phyloP scores from a whole-genome alignment of 371 early-diverging fungal species.

The Dinochytrium kinnereticum region DNA sequence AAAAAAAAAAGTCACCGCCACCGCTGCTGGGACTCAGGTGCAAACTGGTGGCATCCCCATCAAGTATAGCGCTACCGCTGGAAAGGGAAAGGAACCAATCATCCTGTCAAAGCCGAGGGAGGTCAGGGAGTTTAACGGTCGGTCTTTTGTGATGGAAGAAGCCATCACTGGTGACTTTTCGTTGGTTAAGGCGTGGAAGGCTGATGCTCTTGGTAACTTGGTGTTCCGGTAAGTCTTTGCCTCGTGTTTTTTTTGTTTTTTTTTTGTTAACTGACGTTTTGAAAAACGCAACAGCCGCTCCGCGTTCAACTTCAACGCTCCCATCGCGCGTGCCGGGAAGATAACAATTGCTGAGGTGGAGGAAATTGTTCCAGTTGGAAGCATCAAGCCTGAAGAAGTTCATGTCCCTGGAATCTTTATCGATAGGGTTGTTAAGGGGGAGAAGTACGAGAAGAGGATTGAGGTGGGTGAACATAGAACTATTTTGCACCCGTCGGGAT shows the following conservation, averaged over 20 bases:
- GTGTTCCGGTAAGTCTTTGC: conserved; percentile 50
- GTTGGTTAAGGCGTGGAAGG: conserved; percentile 78
- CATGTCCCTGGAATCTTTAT: conserved; percentile 74
- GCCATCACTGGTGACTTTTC: conserved; percentile 71
- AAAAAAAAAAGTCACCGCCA: conserved; percentile 64
- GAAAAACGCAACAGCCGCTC: conserved; percentile 46
- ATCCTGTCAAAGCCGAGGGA: conserved; percentile 59
- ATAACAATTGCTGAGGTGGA: conserved; percentile 75
- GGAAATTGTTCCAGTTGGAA: conserved; percentile 72
- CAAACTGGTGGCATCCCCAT: conserved; percentile 66
- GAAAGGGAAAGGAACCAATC: conserved; percentile 48
- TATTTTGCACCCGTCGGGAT: too few species aligned
- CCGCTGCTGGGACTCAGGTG: conserved; percentile 69
- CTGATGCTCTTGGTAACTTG: conserved; percentile 70
- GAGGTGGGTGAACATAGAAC: too few species aligned
- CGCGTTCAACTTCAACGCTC: conserved; percentile 73
- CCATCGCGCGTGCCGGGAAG: conserved; percentile 45
- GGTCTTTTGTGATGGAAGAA: conserved; percentile 71
- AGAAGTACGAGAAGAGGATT: conserved; percentile 69
- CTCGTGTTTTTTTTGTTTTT: too few species aligned
- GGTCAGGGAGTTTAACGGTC: conserved; percentile 63
- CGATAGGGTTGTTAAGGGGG: conserved; percentile 66
- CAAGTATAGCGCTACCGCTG: conserved; percentile 57
- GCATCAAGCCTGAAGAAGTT: conserved; percentile 66
- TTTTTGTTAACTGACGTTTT: not conserved